Evolutionary conservation across 257 asterid genomes (phyloP).

Genomic region (Plantago ovata): DNA sequence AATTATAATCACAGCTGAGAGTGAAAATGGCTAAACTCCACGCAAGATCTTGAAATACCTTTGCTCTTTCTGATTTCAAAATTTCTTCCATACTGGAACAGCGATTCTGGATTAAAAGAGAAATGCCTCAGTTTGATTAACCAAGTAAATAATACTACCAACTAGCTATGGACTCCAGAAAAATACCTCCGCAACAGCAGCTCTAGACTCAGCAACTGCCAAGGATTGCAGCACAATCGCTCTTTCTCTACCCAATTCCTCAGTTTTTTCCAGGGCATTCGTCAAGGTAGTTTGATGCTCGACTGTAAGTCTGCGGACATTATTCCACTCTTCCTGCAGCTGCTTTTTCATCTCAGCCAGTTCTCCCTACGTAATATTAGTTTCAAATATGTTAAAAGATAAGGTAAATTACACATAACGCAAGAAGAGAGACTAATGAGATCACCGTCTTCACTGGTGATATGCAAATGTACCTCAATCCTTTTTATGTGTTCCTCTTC

Average conservation of each 20-base stretch:
- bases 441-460: not conserved
- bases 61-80: conserved; percentile 40
- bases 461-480: conserved; percentile 52
- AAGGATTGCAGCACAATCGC: conserved; percentile 55
- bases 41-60: conserved; percentile 37
- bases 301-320: conserved; percentile 52
- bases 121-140: not conserved
- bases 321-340: conserved; percentile 79
- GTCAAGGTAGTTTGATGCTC: conserved; percentile 61
- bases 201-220: conserved; percentile 81
- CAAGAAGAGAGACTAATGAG: conserved; percentile 9
- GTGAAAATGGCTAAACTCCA: not conserved
- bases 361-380: conserved; percentile 55
- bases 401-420: not conserved
- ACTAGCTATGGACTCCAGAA: not conserved
- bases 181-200: conserved; percentile 78
- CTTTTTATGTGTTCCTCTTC: conserved; percentile 62
- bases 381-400: conserved; percentile 16
- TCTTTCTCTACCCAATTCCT: conserved; percentile 59
- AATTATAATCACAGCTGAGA: not conserved
- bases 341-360: conserved; percentile 92
- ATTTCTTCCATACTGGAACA: conserved; percentile 67
- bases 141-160: not conserved
- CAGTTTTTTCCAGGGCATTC: conserved; percentile 58
- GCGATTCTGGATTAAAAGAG: conserved; percentile 49